phyloP scores from a whole-genome alignment of 257 asterid species.

The Solanum habrochaites region DNA sequence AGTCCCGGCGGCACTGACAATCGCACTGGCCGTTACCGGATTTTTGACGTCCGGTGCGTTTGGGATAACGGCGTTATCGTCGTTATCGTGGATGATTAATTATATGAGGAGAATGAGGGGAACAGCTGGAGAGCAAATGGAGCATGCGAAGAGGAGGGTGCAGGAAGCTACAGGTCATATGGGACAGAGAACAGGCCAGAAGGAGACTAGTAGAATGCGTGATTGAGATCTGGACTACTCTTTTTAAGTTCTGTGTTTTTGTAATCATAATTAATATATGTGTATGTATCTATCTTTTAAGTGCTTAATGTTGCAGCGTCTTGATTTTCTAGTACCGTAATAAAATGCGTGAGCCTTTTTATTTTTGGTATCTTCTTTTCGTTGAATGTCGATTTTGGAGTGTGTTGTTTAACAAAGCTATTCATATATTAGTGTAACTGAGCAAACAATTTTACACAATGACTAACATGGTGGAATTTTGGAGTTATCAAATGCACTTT shows the following conservation, averaged over 20 bases:
- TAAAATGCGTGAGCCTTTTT: background rate
- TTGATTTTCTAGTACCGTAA: background rate
- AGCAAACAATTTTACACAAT: background rate
- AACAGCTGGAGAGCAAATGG: conserved; percentile 27
- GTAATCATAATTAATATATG: background rate
- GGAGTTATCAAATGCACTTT: background rate
- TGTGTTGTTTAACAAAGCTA: too few relatives aligned
- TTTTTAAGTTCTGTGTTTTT: background rate
- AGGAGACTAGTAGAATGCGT: conserved; percentile 5
- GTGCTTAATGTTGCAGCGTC: background rate
- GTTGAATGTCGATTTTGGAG: too few relatives aligned
- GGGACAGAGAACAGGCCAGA: conserved; percentile 25
- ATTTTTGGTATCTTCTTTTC: background rate
- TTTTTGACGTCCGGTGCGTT: conserved; percentile 58
- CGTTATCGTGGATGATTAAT: conserved; percentile 47
- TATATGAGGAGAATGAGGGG: conserved; percentile 30
- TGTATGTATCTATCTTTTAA: background rate
- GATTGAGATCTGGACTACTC: background rate
- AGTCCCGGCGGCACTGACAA: conserved; percentile 46
- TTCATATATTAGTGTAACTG: too few relatives aligned
- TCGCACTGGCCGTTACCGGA: conserved; percentile 37
- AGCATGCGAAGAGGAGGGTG: conserved; percentile 33
- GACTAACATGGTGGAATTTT: background rate
- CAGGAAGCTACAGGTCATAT: conserved; percentile 33
- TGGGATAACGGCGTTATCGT: conserved; percentile 68